Evolutionary conservation across 2,329 filamentous ascomycete genomes (phyloP).

Genomic region (Fusarium sp.): DNA sequence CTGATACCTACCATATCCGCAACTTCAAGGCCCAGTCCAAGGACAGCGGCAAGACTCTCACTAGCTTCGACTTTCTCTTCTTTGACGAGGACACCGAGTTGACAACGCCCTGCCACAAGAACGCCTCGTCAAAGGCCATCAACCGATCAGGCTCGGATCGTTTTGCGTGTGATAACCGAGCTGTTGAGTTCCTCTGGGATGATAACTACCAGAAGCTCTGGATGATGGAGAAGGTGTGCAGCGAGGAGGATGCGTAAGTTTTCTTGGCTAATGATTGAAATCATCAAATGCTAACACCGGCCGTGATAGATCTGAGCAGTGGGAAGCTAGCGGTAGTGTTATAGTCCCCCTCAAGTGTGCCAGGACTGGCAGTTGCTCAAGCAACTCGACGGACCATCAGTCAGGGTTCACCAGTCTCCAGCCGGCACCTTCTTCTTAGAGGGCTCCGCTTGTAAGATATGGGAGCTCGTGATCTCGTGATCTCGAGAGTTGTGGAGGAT

Average conservation of each 20-base stretch:
- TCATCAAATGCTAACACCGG: slow-evolving; percentile 8
- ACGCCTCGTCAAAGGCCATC: slow-evolving; percentile 58
- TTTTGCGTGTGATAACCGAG: slow-evolving; percentile 60
- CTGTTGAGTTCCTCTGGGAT: slow-evolving; percentile 62
- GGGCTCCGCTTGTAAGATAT: not conserved
- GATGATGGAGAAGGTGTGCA: slow-evolving; percentile 63
- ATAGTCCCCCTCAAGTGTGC: slow-evolving; percentile 41
- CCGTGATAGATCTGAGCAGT: slow-evolving; percentile 46
- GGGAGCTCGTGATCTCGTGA: slow-evolving; percentile 17
- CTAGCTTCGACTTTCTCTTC: slow-evolving; percentile 59
- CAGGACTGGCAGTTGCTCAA: slow-evolving; percentile 42
- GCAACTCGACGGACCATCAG: slow-evolving; percentile 52
- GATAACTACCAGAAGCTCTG: slow-evolving; percentile 52
- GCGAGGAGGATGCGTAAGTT: slow-evolving; percentile 53
- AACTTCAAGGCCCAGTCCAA: slow-evolving; percentile 56
- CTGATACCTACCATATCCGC: slow-evolving; percentile 57
- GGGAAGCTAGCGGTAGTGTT: slow-evolving; percentile 52
- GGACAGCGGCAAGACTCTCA: slow-evolving; percentile 53
- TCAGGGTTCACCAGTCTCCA: slow-evolving; percentile 52
- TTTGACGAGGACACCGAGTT: slow-evolving; percentile 58
- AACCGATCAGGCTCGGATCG: slow-evolving; percentile 49
- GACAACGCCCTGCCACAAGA: slow-evolving; percentile 60
- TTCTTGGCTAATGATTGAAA: no score
- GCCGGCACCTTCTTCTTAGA: slow-evolving; percentile 42
- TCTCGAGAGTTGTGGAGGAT: slow-evolving; percentile 10